Percentiles rank a stretch among this genome's conserved stretches.
Conservation (phyloP, 129 eudicot species). For the Lactuca sativa region DNA sequence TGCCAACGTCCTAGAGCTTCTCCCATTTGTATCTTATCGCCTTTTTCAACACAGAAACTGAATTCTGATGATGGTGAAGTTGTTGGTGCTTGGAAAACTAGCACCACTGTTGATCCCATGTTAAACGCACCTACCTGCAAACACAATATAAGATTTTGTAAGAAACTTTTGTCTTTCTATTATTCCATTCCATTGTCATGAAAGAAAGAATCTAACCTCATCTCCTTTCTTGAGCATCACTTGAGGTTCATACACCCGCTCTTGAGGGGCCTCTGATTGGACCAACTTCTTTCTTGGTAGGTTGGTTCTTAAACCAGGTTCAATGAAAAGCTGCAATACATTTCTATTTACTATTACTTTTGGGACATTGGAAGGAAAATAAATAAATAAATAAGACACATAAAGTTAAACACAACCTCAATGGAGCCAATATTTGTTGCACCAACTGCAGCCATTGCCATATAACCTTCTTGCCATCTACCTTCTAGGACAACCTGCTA, state of each 20-base stretch:
- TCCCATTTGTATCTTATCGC: conserved; percentile 84
- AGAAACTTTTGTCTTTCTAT: too few relatives aligned
- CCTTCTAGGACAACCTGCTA: conserved; percentile 95
- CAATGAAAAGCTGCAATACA: conserved; percentile 71
- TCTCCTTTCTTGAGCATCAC: conserved; percentile 80
- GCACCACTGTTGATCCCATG: conserved; percentile 96
- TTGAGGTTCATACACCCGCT: conserved; percentile 73
- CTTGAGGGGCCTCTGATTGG: conserved; percentile 75
- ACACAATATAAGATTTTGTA: background rate
- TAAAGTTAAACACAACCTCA: conserved; percentile 45
- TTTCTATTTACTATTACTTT: background rate
- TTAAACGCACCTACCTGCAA: conserved; percentile 89
- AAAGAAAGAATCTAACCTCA: conserved; percentile 56
- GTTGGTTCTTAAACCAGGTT: conserved; percentile 72
- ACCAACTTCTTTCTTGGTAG: conserved; percentile 69
- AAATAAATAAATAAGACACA: too few relatives aligned
- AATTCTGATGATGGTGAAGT: conserved; percentile 51
- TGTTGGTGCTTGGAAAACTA: conserved; percentile 80
- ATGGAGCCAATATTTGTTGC: conserved; percentile 98
- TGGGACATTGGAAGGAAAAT: too few relatives aligned
- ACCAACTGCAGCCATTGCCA: conserved; percentile 96
- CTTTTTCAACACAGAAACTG: conserved; percentile 65
- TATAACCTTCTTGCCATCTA: conserved; percentile 86
- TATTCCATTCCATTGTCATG: background rate
- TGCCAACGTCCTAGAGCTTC: conserved; percentile 82